Conservation (phyloP, 2,329 filamentous ascomycete genomes). For the Colletotrichum sp. region DNA sequence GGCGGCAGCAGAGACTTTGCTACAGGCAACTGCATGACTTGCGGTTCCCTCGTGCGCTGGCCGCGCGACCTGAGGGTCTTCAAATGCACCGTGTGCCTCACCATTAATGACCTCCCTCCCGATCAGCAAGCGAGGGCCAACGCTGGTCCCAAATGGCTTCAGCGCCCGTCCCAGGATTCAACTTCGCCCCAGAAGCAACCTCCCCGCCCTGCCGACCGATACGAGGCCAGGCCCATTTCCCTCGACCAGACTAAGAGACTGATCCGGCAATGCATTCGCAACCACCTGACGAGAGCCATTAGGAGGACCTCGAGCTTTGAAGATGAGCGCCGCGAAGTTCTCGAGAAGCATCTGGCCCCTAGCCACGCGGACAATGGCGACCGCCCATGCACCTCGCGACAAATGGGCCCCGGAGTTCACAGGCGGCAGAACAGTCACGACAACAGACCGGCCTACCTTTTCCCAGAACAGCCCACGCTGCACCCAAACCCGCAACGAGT, state of each 20-base stretch:
- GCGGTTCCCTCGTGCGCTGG: slow-evolving; percentile 81
- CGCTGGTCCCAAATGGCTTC: slow-evolving; percentile 20
- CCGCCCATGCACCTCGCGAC: not conserved
- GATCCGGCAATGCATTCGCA: slow-evolving; percentile 41
- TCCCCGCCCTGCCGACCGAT: slow-evolving; percentile 7
- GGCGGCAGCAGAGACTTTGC: slow-evolving; percentile 61
- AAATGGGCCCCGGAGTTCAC: not conserved
- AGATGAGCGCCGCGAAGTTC: slow-evolving; percentile 4
- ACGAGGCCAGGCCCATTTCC: slow-evolving; percentile 49
- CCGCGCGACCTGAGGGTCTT: slow-evolving; percentile 76
- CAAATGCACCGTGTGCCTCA: slow-evolving; percentile 83
- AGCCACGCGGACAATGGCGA: not conserved
- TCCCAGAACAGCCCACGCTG: slow-evolving; percentile 43
- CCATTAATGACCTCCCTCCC: slow-evolving; percentile 75
- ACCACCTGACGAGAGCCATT: slow-evolving; percentile 38
- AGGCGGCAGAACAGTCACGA: slow-evolving; percentile 10
- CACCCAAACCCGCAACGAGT: slow-evolving; percentile 34
- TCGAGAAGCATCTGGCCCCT: not conserved
- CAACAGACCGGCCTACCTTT: slow-evolving; percentile 27
- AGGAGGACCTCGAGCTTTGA: slow-evolving; percentile 23
- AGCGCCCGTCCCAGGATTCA: slow-evolving; percentile 13
- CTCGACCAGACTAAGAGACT: slow-evolving; percentile 64
- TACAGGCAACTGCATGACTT: slow-evolving; percentile 84
- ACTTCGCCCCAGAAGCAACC: slow-evolving; percentile 12
- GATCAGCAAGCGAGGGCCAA: slow-evolving; percentile 7